Evolutionary conservation across 2,329 filamentous ascomycete genomes (phyloP).

Genomic region (Xylariaceae sp.): DNA sequence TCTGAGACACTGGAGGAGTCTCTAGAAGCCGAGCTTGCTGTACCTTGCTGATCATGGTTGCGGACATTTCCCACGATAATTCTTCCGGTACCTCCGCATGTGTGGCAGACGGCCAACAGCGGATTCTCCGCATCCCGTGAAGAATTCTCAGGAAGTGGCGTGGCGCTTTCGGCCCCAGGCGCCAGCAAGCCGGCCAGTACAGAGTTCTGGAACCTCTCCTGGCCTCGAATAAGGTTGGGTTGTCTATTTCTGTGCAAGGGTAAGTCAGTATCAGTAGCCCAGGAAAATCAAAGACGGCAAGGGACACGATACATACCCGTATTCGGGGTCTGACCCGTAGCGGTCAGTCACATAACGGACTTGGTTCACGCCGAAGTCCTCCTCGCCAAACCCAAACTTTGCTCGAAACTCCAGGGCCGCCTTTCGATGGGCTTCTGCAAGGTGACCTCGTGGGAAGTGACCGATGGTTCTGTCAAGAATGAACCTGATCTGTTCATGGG

Average conservation of each 20-base stretch:
- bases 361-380: conserved; percentile 28
- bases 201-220: too few relatives aligned
- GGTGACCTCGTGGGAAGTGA: conserved; percentile 3
- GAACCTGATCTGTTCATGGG: conserved; percentile 21
- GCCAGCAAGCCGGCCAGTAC: too few relatives aligned
- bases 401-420: conserved; percentile 4
- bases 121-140: too few relatives aligned
- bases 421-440: neutral
- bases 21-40: too few relatives aligned
- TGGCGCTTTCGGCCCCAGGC: too few relatives aligned
- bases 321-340: conserved; percentile 38
- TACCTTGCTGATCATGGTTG: too few relatives aligned
- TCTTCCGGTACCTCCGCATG: too few relatives aligned
- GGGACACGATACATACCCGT: conserved; percentile 30
- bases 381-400: neutral
- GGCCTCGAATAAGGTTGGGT: neutral
- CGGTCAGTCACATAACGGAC: conserved; percentile 39
- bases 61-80: too few relatives aligned
- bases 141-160: too few relatives aligned
- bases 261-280: neutral
- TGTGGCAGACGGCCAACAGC: too few relatives aligned
- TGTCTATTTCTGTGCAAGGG: conserved; percentile 3
- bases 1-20: too few relatives aligned
- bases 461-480: conserved; percentile 12
- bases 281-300: neutral